Conservation (phyloP, 106 monocot genomes). For the Gastrodia elata region DNA sequence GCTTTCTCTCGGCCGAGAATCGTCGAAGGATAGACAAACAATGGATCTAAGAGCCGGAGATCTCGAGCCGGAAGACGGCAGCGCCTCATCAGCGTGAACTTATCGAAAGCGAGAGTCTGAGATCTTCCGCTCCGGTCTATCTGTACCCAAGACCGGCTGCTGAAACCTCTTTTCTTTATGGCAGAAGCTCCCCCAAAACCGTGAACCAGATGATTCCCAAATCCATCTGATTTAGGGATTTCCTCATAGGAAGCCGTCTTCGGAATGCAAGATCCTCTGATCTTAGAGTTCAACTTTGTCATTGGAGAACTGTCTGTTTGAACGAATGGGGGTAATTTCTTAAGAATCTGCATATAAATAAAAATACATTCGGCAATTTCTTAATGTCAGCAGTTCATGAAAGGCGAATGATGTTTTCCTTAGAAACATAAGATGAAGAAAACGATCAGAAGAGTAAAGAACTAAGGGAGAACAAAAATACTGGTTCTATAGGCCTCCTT, state of each 20-base stretch:
- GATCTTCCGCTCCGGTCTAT: conserved; percentile 44
- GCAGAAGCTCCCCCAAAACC: conserved; percentile 16
- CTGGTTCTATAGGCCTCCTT: too few relatives aligned
- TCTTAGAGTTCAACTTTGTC: background rate
- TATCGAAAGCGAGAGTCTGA: conserved; percentile 33
- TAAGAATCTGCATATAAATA: background rate
- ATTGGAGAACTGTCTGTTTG: background rate
- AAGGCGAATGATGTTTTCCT: background rate
- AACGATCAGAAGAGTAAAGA: too few relatives aligned
- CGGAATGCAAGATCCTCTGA: background rate
- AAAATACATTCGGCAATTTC: background rate
- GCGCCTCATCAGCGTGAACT: conserved; percentile 44
- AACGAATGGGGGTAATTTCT: background rate
- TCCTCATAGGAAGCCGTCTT: conserved; percentile 18
- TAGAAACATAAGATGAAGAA: background rate
- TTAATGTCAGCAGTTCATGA: background rate
- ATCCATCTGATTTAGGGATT: conserved; percentile 11
- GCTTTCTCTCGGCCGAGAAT: conserved; percentile 70
- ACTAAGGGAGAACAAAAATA: too few relatives aligned
- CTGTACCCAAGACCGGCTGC: conserved; percentile 55
- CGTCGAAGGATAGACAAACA: conserved; percentile 56
- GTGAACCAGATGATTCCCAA: conserved; percentile 5
- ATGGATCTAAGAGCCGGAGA: conserved; percentile 58
- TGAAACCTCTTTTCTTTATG: conserved; percentile 34
- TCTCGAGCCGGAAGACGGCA: conserved; percentile 57